These are phyloP conservation scores for Volvox carteri DNA, from an alignment of 163 green algal species.

Conservation along the genomic window DNA sequence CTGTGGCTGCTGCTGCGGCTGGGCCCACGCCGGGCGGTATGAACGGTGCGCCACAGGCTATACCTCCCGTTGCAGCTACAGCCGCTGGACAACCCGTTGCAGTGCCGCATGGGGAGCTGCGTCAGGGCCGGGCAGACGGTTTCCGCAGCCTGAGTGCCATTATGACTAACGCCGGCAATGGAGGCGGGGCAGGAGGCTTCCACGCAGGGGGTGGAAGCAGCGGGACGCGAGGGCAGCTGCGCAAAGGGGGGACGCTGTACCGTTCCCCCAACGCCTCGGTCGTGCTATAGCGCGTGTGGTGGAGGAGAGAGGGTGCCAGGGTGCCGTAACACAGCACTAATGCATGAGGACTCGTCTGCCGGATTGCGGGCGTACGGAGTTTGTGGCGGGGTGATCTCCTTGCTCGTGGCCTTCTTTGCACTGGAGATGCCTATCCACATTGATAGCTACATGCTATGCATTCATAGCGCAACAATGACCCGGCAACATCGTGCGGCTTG, in stretches of 20 bases:
- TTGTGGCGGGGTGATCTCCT: too few relatives aligned
- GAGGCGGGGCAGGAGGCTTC: conserved; percentile 4
- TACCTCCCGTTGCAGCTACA: neutral
- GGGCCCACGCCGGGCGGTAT: too few relatives aligned
- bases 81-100: neutral
- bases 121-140: neutral
- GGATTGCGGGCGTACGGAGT: too few relatives aligned
- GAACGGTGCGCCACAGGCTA: neutral
- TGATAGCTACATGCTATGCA: too few relatives aligned
- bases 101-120: neutral
- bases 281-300: neutral
- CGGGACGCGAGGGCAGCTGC: conserved; percentile 16
- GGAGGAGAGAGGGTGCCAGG: too few relatives aligned
- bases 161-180: neutral
- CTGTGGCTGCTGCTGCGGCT: neutral
- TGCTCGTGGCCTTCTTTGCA: too few relatives aligned
- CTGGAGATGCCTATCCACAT: too few relatives aligned
- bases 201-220: neutral
- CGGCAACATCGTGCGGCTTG: too few relatives aligned
- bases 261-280: neutral
- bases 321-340: too few relatives aligned
- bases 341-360: too few relatives aligned
- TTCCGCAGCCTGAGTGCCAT: neutral
- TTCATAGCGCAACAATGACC: too few relatives aligned
- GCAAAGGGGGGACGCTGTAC: conserved; percentile 24